phyloP scores from a whole-genome alignment of 805 yeast species.

The Maudiozyma bulderi region DNA sequence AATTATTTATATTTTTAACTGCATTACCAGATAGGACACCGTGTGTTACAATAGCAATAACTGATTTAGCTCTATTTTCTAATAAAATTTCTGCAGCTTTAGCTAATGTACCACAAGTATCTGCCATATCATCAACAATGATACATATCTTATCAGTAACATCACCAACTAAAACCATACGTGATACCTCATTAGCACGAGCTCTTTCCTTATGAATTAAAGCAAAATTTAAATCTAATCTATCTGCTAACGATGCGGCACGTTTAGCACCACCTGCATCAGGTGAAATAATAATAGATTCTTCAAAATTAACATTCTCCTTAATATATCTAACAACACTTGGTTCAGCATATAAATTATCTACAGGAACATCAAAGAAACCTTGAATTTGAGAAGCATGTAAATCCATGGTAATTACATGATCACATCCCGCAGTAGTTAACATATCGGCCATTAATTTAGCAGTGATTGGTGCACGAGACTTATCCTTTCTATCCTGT shows the following conservation, averaged over 20 bases:
- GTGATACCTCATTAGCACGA: slow-evolving; percentile 70
- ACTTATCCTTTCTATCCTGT: slow-evolving; percentile 77
- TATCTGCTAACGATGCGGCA: slow-evolving; percentile 74
- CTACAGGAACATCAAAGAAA: slow-evolving; percentile 76
- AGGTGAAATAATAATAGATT: slow-evolving; percentile 72
- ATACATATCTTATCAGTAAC: slow-evolving; percentile 66
- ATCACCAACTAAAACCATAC: slow-evolving; percentile 82
- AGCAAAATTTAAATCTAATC: slow-evolving; percentile 70
- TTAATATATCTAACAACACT: slow-evolving; percentile 64
- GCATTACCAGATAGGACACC: slow-evolving; percentile 77
- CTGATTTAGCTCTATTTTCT: slow-evolving; percentile 58
- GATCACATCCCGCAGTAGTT: slow-evolving; percentile 78
- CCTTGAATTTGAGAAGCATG: slow-evolving; percentile 86
- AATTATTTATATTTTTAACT: slow-evolving; percentile 55
- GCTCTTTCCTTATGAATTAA: slow-evolving; percentile 78
- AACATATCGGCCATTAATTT: slow-evolving; percentile 74
- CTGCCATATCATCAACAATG: slow-evolving; percentile 83
- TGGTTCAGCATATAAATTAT: slow-evolving; percentile 76
- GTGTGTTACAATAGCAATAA: slow-evolving; percentile 75
- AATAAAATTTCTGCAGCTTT: slow-evolving; percentile 74
- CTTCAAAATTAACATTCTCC: slow-evolving; percentile 45
- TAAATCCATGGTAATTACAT: slow-evolving; percentile 76
- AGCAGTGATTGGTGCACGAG: slow-evolving; percentile 79
- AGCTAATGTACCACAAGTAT: slow-evolving; percentile 79
- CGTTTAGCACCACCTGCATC: slow-evolving; percentile 89